These are phyloP conservation scores for Curvularia lunata DNA, from an alignment of 2,329 filamentous ascomycete genomes.

Conservation along the genomic window DNA sequence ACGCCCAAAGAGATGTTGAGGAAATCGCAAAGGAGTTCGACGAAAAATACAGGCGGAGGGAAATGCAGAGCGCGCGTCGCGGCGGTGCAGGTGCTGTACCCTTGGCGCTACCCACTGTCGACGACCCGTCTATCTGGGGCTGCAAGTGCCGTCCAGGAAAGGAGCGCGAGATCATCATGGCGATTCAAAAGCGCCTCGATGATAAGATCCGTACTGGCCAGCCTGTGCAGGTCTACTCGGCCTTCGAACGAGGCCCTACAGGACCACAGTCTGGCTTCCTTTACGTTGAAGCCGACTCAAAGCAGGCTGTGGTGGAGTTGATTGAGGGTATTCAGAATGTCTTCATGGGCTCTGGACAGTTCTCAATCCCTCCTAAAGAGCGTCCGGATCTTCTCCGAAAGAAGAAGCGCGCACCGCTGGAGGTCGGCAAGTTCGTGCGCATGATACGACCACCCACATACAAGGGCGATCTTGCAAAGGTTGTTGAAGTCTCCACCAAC, in stretches of 20 bases:
- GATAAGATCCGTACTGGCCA: conserved; percentile 80
- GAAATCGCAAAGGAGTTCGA: conserved; percentile 82
- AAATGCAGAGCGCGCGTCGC: conserved; percentile 42
- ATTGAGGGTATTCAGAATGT: conserved; percentile 86
- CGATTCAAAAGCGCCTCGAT: conserved; percentile 86
- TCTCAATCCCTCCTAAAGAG: conserved; percentile 92
- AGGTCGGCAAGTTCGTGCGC: conserved; percentile 90
- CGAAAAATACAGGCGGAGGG: conserved; percentile 82
- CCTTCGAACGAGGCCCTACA: conserved; percentile 79
- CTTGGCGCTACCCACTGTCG: conserved; percentile 86
- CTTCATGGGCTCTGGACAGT: conserved; percentile 85
- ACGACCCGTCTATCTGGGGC: conserved; percentile 96
- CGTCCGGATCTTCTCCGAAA: conserved; percentile 96
- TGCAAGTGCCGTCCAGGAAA: conserved; percentile 94
- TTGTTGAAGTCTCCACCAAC: conserved; percentile 91
- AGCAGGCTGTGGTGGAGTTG: conserved; percentile 83
- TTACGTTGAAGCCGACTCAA: conserved; percentile 89
- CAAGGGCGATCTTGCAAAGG: conserved; percentile 86
- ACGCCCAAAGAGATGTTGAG: conserved; percentile 88
- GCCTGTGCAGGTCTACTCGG: conserved; percentile 82
- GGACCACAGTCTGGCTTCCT: conserved; percentile 91
- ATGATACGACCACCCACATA: conserved; percentile 82
- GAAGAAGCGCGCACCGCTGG: conserved; percentile 78
- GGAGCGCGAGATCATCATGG: conserved; percentile 87
- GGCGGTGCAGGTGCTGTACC: conserved; percentile 42